Evolutionary conservation across 225 moss, liverwort and hornwort species (phyloP), one percentile per base, ranked within the genome.

Genomic region (Pseudoscleropodium purum): DNA sequence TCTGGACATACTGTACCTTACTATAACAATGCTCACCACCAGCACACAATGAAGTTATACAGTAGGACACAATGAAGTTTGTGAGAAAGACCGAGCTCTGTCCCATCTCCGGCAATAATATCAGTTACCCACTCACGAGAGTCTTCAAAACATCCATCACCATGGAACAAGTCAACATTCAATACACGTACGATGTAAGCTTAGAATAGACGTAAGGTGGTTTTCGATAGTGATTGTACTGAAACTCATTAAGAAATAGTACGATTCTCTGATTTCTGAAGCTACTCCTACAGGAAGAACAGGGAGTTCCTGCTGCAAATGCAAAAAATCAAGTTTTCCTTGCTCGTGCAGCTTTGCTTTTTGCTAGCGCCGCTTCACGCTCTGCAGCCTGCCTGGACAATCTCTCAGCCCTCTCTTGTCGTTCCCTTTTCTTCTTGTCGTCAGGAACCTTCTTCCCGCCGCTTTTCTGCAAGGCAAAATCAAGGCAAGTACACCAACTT

Each of bases 361-460:
- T 95, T 7, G 94, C 95, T 68, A 97, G 91, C 39, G 95, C 95
- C 82, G 95, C 97, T 94, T 97, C 99, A 86, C 99, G 96, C 82
- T 97, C 97, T 56, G 96, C 97, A 85, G 97, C 97, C 80, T 97
- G 99, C 92, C 92, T 95, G 39, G 96, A 91, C 95, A 99, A 91
- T 81, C 99, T 95, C 91, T 99, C 99, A 57, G 95, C 94, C 90
- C 97, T 94, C 84, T 97, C 99, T 90, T 96, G 97, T 59, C 97
- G 93, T 69, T 97, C 97, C 90, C 86, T 97, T 81, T 87, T 96
- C 85, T 96, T 97, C 92, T 89, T 97, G 84, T 97, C 97, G 87
- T 99, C 95, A 64, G 92, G 94, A 73, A 89, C 92, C 88, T 93
- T 97, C 89, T 94, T 99, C 36, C 84, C 90, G 34, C 93, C 94